Base-by-base conservation (phyloP, 169 alveolate genomes). In the Theileria annulata region DNA sequence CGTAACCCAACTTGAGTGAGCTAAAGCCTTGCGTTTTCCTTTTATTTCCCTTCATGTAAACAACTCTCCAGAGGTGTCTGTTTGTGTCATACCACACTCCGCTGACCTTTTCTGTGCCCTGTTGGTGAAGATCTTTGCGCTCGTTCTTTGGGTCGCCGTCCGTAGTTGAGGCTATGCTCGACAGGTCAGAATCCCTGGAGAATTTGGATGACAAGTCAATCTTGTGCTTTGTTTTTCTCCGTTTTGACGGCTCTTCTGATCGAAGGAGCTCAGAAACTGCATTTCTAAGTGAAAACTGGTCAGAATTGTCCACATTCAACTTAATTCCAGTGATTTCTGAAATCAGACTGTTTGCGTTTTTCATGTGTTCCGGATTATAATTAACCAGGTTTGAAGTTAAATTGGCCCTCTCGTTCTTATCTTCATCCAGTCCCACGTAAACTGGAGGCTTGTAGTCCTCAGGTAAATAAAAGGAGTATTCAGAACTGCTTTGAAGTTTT, bases 31-130 rank as follows among this genome's bases (percentile, higher is more conserved):
- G 86, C 0, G 90, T 84, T 71, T 76, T 79, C 21, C 90, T 70
- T 72, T 84, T 84, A 74, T 84, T 77, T 10, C 90, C 90, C 83
- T 84, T 84, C 90, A 84, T 76, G 60, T 84, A 84, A 0, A 84
- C 90, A 0, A 84, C 90, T 17, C 90, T 71, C 90, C 90, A 84
- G 62, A 84, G 48, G 77, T 84, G 90, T 9, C 90, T 74, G 51
- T 77, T 84, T 17, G 90, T 74, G 71, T 84, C 90, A 73, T 84
- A 84, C 90, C 90, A 84, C 1, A 84, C 90, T 5, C 90, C 90
- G 67, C 90, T 84, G 28, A 84, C 87, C 83, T 84, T 84, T 60
- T 76, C 87, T 27, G 76, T 74, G 70, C 10, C 10, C 17, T 19
- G 35, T 19, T 70, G 71, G 13, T 60, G 9, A 10, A 28, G 62